Conservation (phyloP, 2,329 filamentous ascomycete genomes). For the Gaeumannomyces tritici region DNA sequence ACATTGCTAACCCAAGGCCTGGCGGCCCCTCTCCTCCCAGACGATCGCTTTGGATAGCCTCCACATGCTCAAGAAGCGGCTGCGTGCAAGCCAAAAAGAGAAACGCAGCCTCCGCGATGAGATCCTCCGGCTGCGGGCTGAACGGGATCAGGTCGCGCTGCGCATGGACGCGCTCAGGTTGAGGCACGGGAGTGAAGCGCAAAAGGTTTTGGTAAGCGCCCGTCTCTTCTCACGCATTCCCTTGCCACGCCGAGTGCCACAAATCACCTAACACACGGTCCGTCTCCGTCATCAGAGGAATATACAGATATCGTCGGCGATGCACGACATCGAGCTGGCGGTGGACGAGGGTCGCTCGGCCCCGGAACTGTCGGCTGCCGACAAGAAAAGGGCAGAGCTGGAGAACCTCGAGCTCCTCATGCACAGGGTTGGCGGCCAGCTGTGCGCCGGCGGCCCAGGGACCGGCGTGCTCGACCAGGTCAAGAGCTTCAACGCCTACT, state of each 20-base stretch:
- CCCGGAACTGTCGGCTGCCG: slow-evolving; percentile 31
- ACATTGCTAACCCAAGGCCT: background rate
- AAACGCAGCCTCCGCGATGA: slow-evolving; percentile 48
- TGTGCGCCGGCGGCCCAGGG: slow-evolving; percentile 32
- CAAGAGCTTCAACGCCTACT: slow-evolving; percentile 51
- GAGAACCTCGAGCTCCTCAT: slow-evolving; percentile 49
- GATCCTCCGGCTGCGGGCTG: slow-evolving; percentile 47
- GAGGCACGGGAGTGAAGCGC: slow-evolving; percentile 46
- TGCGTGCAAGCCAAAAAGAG: slow-evolving; percentile 46
- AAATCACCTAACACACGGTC: background rate
- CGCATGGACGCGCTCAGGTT: slow-evolving; percentile 54
- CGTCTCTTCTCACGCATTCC: background rate
- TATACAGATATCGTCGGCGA: slow-evolving; percentile 43
- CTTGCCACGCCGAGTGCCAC: background rate
- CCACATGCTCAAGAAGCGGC: slow-evolving; percentile 46
- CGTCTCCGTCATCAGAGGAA: slow-evolving; percentile 25
- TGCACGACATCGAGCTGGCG: slow-evolving; percentile 54
- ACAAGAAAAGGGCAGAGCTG: slow-evolving; percentile 39
- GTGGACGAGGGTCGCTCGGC: slow-evolving; percentile 32
- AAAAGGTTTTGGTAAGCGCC: slow-evolving; percentile 35
- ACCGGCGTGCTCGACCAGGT: slow-evolving; percentile 45
- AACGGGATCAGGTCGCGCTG: slow-evolving; percentile 52
- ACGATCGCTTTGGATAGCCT: slow-evolving; percentile 51
- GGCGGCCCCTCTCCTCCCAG: slow-evolving; percentile 17
- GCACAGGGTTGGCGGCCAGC: slow-evolving; percentile 43